Percentiles rank a stretch among this genome's conserved stretches.
These are phyloP conservation scores for Apiotrichum sp. DNA, from an alignment of 1,284 basidiomycete genomes.

Conservation along the genomic window DNA sequence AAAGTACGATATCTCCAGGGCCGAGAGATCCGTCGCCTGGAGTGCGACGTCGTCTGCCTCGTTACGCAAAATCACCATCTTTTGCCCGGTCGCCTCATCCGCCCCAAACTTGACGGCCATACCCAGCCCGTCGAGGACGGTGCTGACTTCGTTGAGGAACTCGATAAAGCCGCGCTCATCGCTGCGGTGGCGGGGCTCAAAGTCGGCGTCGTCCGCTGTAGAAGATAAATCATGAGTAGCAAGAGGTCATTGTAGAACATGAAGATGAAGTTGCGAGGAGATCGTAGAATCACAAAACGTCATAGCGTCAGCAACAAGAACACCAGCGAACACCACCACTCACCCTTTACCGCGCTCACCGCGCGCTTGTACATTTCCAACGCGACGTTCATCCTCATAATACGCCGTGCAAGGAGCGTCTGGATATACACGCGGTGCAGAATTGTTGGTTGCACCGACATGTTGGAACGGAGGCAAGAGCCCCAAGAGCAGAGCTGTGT, in stretches of 20 bases:
- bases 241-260: neutral
- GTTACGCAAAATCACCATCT: constrained; percentile 34
- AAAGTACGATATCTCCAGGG: constrained; percentile 40
- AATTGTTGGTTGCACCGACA: constrained; percentile 25
- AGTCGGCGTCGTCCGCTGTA: constrained; percentile 24
- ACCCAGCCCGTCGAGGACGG: constrained; percentile 30
- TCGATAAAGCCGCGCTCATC: constrained; percentile 20
- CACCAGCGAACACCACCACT: neutral
- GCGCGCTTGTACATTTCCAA: constrained; percentile 41
- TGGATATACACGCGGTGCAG: constrained; percentile 42
- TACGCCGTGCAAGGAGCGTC: constrained; percentile 35
- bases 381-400: constrained; percentile 30
- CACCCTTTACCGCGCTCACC: constrained; percentile 24
- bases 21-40: constrained; percentile 34
- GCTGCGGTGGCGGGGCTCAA: constrained; percentile 20
- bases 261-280: neutral
- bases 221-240: no score
- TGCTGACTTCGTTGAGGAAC: constrained; percentile 31
- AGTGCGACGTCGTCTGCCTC: constrained; percentile 32
- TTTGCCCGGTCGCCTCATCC: constrained; percentile 31
- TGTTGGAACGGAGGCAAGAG: neutral
- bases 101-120: constrained; percentile 26
- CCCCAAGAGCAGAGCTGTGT: neutral
- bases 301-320: no score
- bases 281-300: neutral